Base-by-base conservation (phyloP, 306 rosid species). In the Vicia sativa region DNA sequence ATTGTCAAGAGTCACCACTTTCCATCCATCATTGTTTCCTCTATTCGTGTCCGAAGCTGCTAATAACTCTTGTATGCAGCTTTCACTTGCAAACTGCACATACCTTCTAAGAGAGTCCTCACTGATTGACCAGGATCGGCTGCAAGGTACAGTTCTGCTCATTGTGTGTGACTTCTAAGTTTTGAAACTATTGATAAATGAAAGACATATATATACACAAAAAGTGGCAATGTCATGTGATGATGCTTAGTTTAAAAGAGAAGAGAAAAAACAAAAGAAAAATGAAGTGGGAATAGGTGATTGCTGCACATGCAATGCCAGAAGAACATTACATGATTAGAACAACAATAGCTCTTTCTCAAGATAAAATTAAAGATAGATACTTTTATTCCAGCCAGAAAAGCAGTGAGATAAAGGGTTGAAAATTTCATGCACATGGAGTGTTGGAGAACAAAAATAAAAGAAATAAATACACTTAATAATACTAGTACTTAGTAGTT, bases 301-400 rank as follows among this genome's bases (percentile, higher is more conserved):
- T 84, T 75, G 85, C 52, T 12, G 95, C 95, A 91, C 97, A 87
- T 91, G 97, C 80, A 80, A 49, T 91, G 97, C 89, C 95, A 91
- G 95, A 86, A 71, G 86, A 81, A 85, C 78, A 83, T 71, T 77
- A 48, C 83, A 90, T 90, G 83, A 87, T 90, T 85, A 80, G 81
- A 83, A 71, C 78, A 76, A 43, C 48, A 46, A 15, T 15, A 46
- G 21, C 23, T 12, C 59, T 53, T 37, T 54, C 16, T 54, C 3
- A 9, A 54, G 37, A 55, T 55, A 54, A 25, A 25, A 25, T 69
- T 73, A 76, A 75, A 76, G 87, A 83, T 59, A 48, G 86, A 85
- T 85, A 83, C 87, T 74, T 76, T 34, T 80, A 62, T 81, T 66
- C 55, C 76, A 55, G 62, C 62, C 69, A 79, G 44, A 67, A 80